Percentiles rank a stretch among this genome's conserved stretches.
Conservation (phyloP, 192 early-diverging fungal species). For the Cetraspora pellucida region DNA sequence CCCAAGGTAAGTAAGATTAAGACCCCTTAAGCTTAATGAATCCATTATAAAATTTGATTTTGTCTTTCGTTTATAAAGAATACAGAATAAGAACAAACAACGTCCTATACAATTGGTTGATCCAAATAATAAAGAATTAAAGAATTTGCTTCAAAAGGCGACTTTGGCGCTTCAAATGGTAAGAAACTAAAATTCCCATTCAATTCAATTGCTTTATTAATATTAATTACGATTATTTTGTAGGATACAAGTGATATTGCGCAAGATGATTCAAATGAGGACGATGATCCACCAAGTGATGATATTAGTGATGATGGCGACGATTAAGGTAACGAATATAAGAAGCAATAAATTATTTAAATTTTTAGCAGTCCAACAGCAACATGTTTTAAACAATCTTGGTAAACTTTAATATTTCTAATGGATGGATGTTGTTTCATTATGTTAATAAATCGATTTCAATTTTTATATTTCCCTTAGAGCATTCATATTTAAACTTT, state of each 20-base stretch:
- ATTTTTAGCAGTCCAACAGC: no score
- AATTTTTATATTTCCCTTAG: no score
- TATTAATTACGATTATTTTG: not conserved
- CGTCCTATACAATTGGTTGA: conserved; percentile 23
- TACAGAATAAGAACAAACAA: conserved; percentile 32
- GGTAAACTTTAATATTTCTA: no score
- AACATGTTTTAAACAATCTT: no score
- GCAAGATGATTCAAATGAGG: conserved; percentile 10
- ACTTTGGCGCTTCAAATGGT: conserved; percentile 25
- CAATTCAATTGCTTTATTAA: not conserved
- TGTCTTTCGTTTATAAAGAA: conserved; percentile 3
- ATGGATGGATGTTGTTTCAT: no score
- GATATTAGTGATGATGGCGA: no score
- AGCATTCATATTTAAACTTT: no score
- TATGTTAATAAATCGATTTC: no score
- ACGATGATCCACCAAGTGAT: not conserved
- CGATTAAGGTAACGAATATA: no score
- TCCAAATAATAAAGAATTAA: conserved; percentile 24
- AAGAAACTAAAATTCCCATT: not conserved
- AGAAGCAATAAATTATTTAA: no score
- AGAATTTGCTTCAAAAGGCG: conserved; percentile 30
- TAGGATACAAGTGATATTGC: conserved; percentile 34
- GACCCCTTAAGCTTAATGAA: not conserved
- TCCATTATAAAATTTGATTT: not conserved
- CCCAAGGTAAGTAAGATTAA: conserved; percentile 5